phyloP scores from a whole-genome alignment of 2,329 filamentous ascomycete species.

The Neospermospora avenae region DNA sequence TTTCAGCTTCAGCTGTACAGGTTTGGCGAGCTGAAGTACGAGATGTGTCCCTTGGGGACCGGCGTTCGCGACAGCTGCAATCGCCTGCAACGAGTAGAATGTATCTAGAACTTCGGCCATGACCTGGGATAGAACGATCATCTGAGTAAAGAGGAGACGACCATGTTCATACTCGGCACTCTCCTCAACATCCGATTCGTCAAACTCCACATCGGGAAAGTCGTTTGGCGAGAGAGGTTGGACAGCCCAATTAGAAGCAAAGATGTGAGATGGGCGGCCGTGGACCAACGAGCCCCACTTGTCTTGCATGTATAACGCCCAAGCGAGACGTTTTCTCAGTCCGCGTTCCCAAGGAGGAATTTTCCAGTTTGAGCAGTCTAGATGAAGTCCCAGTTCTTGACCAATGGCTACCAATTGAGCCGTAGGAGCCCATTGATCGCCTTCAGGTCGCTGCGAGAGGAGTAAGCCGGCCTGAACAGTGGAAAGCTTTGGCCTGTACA shows the following conservation, averaged over 20 bases:
- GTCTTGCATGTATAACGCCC: slow-evolving; percentile 93
- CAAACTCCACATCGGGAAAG: slow-evolving; percentile 69
- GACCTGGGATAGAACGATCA: slow-evolving; percentile 72
- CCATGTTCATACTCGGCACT: slow-evolving; percentile 62
- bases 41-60: slow-evolving; percentile 68
- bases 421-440: slow-evolving; percentile 79
- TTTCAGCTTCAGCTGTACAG: slow-evolving; percentile 77
- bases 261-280: slow-evolving; percentile 76
- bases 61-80: slow-evolving; percentile 63
- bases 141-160: slow-evolving; percentile 68
- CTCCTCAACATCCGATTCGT: slow-evolving; percentile 59
- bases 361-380: slow-evolving; percentile 83
- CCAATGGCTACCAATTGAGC: slow-evolving; percentile 83
- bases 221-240: slow-evolving; percentile 61
- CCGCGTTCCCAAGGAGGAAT: slow-evolving; percentile 87
- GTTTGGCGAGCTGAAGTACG: slow-evolving; percentile 73
- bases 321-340: slow-evolving; percentile 78
- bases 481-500: slow-evolving; percentile 78
- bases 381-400: slow-evolving; percentile 84
- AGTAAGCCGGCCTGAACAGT: slow-evolving; percentile 75
- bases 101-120: slow-evolving; percentile 78
- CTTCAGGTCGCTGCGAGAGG: slow-evolving; percentile 70
- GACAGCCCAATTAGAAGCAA: slow-evolving; percentile 72
- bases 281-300: slow-evolving; percentile 87
- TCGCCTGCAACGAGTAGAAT: slow-evolving; percentile 78